Percentiles rank a stretch among this genome's conserved stretches.
phyloP scores from a whole-genome alignment of 1,139 yeast genomes.

The Waltiozyma sp. region DNA sequence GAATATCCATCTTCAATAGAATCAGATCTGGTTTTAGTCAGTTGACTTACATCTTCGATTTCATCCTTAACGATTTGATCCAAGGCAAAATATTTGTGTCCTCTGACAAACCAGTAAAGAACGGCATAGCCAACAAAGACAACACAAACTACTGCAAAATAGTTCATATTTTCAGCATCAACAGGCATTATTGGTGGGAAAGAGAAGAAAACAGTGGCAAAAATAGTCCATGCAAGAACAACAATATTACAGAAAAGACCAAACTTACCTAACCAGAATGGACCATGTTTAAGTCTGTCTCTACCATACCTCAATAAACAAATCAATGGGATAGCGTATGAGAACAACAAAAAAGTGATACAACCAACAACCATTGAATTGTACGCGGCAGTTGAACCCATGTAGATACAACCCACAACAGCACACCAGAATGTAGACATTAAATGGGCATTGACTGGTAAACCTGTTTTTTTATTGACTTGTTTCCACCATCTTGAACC shows the following conservation, averaged over 20 bases:
- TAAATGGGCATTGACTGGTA: constrained; percentile 44
- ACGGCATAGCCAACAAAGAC: constrained; percentile 44
- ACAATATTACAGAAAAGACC: constrained; percentile 48
- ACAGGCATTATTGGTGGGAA: constrained; percentile 63
- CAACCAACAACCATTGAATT: constrained; percentile 47
- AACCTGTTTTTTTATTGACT: constrained; percentile 34
- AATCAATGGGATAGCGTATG: constrained; percentile 38
- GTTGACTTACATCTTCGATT: constrained; percentile 1
- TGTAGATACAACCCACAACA: constrained; percentile 37
- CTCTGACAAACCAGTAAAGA: constrained; percentile 37
- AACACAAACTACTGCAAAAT: constrained; percentile 55
- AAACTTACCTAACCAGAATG: constrained; percentile 57
- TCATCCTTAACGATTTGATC: constrained; percentile 10
- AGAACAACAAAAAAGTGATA: constrained; percentile 38
- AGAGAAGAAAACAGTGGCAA: constrained; percentile 52
- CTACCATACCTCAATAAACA: constrained; percentile 50
- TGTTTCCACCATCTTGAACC: constrained; percentile 36
- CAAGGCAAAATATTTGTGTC: constrained; percentile 13
- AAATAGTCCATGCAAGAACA: constrained; percentile 46
- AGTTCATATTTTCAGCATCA: constrained; percentile 53
- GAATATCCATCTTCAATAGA: background rate
- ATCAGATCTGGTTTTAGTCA: background rate
- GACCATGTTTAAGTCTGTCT: constrained; percentile 52
- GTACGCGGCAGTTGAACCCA: constrained; percentile 46
- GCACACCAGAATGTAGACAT: constrained; percentile 38